Percentiles rank a stretch among this genome's conserved stretches.
phyloP scores from a whole-genome alignment of 805 yeast species.

The Maudiozyma turicensis region DNA sequence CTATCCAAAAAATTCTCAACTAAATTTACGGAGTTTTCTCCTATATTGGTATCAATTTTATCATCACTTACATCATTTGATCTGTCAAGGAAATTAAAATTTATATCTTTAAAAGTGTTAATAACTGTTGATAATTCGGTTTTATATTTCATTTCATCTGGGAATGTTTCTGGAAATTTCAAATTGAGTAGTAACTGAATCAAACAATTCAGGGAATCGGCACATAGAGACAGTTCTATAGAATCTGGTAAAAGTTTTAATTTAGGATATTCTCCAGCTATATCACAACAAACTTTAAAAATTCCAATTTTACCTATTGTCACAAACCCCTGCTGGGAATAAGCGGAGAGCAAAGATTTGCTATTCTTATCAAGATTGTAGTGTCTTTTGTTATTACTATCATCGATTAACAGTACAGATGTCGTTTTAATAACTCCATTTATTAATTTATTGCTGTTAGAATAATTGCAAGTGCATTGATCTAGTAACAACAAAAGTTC shows the following conservation, averaged over 20 bases:
- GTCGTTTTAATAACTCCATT: constrained; percentile 43
- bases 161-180: constrained; percentile 54
- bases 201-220: constrained; percentile 74
- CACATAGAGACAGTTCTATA: constrained; percentile 51
- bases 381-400: constrained; percentile 19
- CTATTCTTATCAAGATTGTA: neutral
- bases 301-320: constrained; percentile 16
- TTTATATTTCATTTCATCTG: constrained; percentile 51
- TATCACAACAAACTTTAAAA: neutral
- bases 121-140: constrained; percentile 22
- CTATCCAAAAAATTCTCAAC: constrained; percentile 13
- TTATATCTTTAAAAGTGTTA: constrained; percentile 35
- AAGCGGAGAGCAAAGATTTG: constrained; percentile 10
- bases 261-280: constrained; percentile 21
- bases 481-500: constrained; percentile 45
- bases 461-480: constrained; percentile 35
- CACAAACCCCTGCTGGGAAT: constrained; percentile 22
- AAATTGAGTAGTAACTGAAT: constrained; percentile 60
- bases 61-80: neutral
- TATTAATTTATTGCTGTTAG: constrained; percentile 16
- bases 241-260: constrained; percentile 36
- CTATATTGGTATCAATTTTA: constrained; percentile 20
- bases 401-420: constrained; percentile 56
- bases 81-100: constrained; percentile 19
- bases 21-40: constrained; percentile 10